phyloP scores from a whole-genome alignment of 129 eudicot genomes.

The Centella asiatica region DNA sequence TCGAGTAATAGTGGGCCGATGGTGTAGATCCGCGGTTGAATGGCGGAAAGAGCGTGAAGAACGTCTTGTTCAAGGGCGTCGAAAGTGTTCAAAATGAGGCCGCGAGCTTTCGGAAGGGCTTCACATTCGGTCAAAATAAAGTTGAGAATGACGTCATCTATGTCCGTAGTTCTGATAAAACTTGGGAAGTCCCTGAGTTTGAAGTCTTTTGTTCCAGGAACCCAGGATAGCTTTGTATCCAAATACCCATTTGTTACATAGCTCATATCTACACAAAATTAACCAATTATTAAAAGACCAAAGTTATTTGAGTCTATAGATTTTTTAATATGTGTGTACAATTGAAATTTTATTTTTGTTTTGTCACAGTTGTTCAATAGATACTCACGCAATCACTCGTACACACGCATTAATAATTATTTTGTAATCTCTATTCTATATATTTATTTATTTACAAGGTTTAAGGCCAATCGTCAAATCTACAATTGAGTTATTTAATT shows the following conservation, averaged over 20 bases:
- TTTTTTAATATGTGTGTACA: too few relatives aligned
- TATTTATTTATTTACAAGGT: too few relatives aligned
- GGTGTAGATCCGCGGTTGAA: slow-evolving; percentile 11
- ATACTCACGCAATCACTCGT: too few relatives aligned
- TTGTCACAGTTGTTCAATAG: too few relatives aligned
- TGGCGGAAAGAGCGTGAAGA: slow-evolving; percentile 11
- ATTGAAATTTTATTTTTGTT: too few relatives aligned
- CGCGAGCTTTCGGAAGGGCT: slow-evolving; percentile 6
- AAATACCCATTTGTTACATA: slow-evolving; percentile 35
- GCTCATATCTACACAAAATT: not conserved
- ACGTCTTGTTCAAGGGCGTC: slow-evolving; percentile 27
- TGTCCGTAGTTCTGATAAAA: slow-evolving; percentile 34
- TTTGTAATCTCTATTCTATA: too few relatives aligned
- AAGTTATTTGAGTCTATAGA: too few relatives aligned
- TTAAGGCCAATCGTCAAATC: too few relatives aligned
- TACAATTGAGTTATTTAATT: too few relatives aligned
- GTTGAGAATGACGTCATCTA: slow-evolving; percentile 23
- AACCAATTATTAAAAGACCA: not conserved
- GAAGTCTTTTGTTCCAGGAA: slow-evolving; percentile 30
- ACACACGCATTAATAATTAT: too few relatives aligned
- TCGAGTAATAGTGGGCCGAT: slow-evolving; percentile 32
- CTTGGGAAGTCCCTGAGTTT: slow-evolving; percentile 38
- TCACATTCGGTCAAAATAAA: slow-evolving; percentile 5
- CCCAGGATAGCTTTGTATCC: slow-evolving; percentile 29
- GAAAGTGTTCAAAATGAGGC: slow-evolving; percentile 33